Evolutionary conservation across 2,329 filamentous ascomycete genomes (phyloP).

Genomic region (Aspergillus japonicus): DNA sequence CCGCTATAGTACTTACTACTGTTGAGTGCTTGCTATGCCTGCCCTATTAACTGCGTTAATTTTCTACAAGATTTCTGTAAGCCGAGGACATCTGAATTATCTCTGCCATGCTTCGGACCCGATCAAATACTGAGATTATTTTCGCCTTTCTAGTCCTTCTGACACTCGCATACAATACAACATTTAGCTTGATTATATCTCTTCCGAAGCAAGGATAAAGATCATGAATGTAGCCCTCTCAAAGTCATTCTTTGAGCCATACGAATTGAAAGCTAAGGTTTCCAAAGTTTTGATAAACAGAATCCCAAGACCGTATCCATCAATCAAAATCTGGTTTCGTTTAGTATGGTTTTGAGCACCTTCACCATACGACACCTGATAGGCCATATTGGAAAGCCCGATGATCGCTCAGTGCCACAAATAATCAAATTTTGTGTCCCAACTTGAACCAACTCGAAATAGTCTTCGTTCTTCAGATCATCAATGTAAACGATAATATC

Average conservation of each 20-base stretch:
- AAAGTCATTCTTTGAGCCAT: background rate
- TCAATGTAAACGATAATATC: background rate
- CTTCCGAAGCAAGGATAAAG: background rate
- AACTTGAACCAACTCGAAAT: background rate
- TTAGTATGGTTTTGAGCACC: background rate
- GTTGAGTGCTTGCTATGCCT: too few species aligned
- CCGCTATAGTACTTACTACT: too few species aligned
- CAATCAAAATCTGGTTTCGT: background rate
- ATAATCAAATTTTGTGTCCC: background rate
- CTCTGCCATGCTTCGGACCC: background rate
- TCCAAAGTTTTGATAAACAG: background rate
- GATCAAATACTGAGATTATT: background rate
- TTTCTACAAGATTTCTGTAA: background rate
- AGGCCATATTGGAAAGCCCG: background rate
- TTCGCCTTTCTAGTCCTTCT: background rate
- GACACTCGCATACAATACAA: background rate
- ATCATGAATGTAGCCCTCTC: background rate
- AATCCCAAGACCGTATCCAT: background rate
- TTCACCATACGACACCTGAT: background rate
- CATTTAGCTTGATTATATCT: background rate
- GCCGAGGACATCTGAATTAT: background rate
- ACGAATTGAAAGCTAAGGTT: background rate
- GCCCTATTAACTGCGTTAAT: too few species aligned
- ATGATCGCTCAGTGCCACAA: background rate
- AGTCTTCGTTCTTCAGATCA: background rate